Evolutionary conservation across 768 basidiomycete species (phyloP), one percentile per base, ranked within the genome.

Genomic region (Naematelia aurantialba): DNA sequence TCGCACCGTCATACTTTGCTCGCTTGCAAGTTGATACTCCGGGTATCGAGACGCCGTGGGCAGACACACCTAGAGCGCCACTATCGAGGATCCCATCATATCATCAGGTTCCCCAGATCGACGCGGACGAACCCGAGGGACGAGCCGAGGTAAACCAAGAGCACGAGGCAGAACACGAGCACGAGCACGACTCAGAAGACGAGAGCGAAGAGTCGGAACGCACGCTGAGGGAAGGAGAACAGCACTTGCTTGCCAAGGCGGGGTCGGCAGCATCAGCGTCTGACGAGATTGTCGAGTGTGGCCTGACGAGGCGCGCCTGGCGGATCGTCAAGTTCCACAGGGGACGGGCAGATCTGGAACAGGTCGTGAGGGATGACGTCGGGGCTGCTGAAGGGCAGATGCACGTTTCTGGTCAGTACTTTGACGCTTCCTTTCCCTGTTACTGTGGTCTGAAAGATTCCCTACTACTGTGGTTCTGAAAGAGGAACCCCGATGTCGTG

Each of bases 361-460:
- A 48, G 34, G 49, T 61, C 11, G 42, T 66, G 11, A 14, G 45
- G 17, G 51, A 61, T 3, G 59, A 63, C 34, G 60, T 45, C 17
- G 52, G 53, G 21, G 24, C 17, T 14, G 46, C 52, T 39, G 54
- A 44, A n/a, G 65, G 65, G 12, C 19, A 25, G 17, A 65, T 70
- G 63, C 60, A 62, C 17, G 66, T 70, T n/a, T 56, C 62, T 14
- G 66, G 66, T 67, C 53, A 56, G 66, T 61, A 39, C 17, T 17
- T 39, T 39, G n/a, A n/a, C 34, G 17, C 34, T 39, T 39, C 34
- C 8, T 17, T 39, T 39, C 34, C 8, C 34, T 46, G 12, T 2
- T 26, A 45, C 42, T n/a, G 4, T 27, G 17, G 14, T 25, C 2
- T 39, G 46, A 45, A 24, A n/a, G n/a, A n/a, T n/a, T n/a, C n/a